Conservation (phyloP, 2,329 filamentous ascomycete species). For the Ambrosiella beaveri region DNA sequence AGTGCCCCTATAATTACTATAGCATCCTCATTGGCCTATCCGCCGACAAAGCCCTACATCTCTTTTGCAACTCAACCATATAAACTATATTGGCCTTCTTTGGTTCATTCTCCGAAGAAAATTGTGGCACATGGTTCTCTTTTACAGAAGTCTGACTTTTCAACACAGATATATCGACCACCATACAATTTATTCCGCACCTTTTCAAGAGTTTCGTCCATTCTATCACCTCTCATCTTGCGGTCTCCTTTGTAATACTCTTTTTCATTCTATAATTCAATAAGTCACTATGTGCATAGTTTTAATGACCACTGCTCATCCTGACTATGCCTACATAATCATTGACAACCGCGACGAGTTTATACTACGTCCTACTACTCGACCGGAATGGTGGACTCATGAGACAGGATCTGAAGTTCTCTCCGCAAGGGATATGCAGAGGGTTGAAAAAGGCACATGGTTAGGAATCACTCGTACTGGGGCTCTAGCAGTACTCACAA, state of each 20-base stretch:
- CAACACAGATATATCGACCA: no score
- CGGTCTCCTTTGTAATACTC: neutral
- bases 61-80: neutral
- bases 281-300: constrained; percentile 51
- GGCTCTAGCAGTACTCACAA: constrained; percentile 46
- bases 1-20: no score
- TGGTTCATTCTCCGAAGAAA: no score
- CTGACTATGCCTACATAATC: constrained; percentile 55
- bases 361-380: constrained; percentile 45
- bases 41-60: neutral
- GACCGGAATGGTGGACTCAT: constrained; percentile 46
- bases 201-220: no score
- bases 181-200: no score
- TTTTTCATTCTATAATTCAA: neutral
- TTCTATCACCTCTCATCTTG: neutral
- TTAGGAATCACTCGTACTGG: constrained; percentile 43
- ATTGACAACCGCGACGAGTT: constrained; percentile 66
- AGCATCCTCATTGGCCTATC: neutral
- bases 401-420: constrained; percentile 30
- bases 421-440: constrained; percentile 43
- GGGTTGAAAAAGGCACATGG: constrained; percentile 48
- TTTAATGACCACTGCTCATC: constrained; percentile 57
- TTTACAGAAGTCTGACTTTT: no score
- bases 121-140: no score
- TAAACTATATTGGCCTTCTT: no score